Evolutionary conservation across 2,329 filamentous ascomycete genomes (phyloP).

Genomic region (Coniella lustricola): DNA sequence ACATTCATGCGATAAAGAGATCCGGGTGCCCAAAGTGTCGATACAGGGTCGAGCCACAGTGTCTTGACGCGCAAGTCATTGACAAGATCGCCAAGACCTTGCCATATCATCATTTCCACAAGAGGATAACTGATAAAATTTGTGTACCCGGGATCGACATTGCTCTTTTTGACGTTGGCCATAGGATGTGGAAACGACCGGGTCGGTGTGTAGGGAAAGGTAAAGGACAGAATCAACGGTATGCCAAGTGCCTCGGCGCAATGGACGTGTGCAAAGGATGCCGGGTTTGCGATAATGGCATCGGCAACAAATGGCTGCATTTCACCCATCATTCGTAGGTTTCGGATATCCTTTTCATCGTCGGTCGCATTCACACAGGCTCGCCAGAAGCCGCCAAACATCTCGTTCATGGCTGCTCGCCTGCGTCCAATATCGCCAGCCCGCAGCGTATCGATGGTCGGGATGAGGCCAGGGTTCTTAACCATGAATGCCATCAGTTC

Average conservation of each 20-base stretch:
- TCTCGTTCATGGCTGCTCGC: conserved; percentile 66
- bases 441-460: conserved; percentile 63
- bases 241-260: conserved; percentile 73
- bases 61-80: conserved; percentile 67
- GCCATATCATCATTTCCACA: conserved; percentile 86
- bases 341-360: conserved; percentile 54
- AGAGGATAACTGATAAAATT: conserved; percentile 78
- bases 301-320: conserved; percentile 61
- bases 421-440: conserved; percentile 65
- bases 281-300: conserved; percentile 80
- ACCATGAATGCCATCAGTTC: conserved; percentile 88
- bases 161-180: conserved; percentile 65
- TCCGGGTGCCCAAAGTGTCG: conserved; percentile 69
- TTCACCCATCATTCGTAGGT: conserved; percentile 57
- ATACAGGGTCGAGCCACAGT: conserved; percentile 65
- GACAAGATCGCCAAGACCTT: conserved; percentile 73
- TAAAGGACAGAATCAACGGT: conserved; percentile 82
- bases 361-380: conserved; percentile 70
- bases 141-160: conserved; percentile 64
- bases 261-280: conserved; percentile 70
- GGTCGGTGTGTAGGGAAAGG: conserved; percentile 73
- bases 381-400: conserved; percentile 79
- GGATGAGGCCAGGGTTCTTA: conserved; percentile 73
- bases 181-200: conserved; percentile 70
- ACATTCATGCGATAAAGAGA: conserved; percentile 66